phyloP scores from a whole-genome alignment of 257 asterid genomes.

The Petunia secreta region DNA sequence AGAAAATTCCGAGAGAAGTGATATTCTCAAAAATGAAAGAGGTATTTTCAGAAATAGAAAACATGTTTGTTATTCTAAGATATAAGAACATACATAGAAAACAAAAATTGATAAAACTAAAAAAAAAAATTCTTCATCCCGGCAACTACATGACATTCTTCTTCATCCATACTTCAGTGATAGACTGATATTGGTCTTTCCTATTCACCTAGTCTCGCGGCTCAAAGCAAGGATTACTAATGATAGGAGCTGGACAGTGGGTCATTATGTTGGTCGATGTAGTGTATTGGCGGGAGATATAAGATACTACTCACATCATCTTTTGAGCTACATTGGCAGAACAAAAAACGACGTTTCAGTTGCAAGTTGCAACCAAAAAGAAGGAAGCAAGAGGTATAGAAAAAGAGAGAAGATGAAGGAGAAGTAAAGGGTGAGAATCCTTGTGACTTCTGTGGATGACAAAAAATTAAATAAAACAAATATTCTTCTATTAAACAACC shows the following conservation, averaged over 20 bases:
- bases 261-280: background rate
- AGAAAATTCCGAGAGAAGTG: background rate
- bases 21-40: background rate
- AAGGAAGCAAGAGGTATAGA: background rate
- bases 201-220: background rate
- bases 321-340: background rate
- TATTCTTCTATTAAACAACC: background rate
- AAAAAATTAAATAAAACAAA: background rate
- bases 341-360: background rate
- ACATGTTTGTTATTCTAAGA: background rate
- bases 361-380: background rate
- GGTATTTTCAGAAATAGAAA: background rate
- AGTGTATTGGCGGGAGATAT: background rate
- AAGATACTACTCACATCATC: background rate
- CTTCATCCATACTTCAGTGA: background rate
- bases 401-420: background rate
- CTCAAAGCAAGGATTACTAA: background rate
- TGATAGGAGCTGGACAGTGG: background rate
- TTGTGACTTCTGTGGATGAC: background rate
- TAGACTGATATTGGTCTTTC: background rate
- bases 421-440: background rate
- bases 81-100: background rate
- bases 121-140: background rate
- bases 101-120: background rate
- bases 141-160: background rate